Conservation (phyloP, 306 rosid genomes). For the Purshia tridentata region DNA sequence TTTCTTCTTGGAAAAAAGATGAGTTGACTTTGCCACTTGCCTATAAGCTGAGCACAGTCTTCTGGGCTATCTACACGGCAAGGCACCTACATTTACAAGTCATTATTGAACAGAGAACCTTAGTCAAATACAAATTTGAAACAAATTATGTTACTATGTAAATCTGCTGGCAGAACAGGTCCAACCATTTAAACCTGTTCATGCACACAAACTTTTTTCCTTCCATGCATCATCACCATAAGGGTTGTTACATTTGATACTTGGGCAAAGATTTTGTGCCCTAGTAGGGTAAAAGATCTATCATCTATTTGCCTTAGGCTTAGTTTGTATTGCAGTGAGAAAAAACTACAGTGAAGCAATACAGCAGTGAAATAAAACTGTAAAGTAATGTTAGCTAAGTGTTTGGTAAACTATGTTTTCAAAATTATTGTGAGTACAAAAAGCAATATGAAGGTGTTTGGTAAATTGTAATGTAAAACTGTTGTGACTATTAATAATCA, state of each 20-base stretch:
- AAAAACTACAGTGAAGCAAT: no score
- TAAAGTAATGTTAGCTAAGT: no score
- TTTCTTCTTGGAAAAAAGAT: background rate
- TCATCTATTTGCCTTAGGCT: no score
- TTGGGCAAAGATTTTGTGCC: background rate
- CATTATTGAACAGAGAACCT: constrained; percentile 27
- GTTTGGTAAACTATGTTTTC: no score
- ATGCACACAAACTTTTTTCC: background rate
- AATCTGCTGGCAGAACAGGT: background rate
- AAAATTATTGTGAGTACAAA: no score
- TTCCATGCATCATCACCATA: background rate
- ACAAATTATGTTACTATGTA: background rate
- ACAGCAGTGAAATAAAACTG: no score
- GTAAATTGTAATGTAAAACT: no score
- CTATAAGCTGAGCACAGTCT: constrained; percentile 74
- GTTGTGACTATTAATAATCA: no score
- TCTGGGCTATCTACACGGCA: constrained; percentile 76
- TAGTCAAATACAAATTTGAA: constrained; percentile 9
- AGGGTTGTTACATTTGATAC: background rate
- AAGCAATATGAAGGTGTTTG: no score
- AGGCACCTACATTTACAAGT: constrained; percentile 54
- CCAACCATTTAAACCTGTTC: background rate
- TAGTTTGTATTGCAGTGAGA: no score
- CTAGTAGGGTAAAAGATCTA: no score
- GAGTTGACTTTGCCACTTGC: constrained; percentile 38